A percentile compares a stretch with the other conserved stretches of the same genome.
These are phyloP conservation scores for Boletus rubescentipes DNA, from an alignment of 768 basidiomycete genomes.

Conservation along the genomic window DNA sequence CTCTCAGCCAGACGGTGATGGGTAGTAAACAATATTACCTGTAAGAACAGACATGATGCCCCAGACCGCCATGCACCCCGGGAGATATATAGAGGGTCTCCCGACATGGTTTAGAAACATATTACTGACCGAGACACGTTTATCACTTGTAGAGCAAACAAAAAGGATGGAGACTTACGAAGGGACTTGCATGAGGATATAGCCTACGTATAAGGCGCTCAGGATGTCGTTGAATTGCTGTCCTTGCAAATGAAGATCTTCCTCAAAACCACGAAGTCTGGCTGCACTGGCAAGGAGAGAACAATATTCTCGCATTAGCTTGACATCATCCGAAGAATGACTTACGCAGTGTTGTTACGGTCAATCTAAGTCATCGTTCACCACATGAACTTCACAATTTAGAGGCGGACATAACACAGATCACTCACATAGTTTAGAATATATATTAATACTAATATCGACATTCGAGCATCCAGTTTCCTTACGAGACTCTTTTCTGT, in stretches of 20 bases:
- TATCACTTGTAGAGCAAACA: neutral
- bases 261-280: constrained; percentile 67
- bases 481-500: constrained; percentile 44
- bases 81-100: constrained; percentile 66
- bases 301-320: neutral
- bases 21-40: constrained; percentile 32
- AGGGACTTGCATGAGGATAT: constrained; percentile 79
- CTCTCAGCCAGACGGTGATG: neutral
- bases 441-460: constrained; percentile 36
- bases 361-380: constrained; percentile 47
- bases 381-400: neutral
- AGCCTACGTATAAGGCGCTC: constrained; percentile 68
- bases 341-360: constrained; percentile 68
- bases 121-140: constrained; percentile 45
- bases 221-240: constrained; percentile 66
- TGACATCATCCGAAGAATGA: neutral
- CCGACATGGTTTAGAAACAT: constrained; percentile 69
- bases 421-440: constrained; percentile 35
- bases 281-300: constrained; percentile 52
- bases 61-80: constrained; percentile 69
- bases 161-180: constrained; percentile 44
- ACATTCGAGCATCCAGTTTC: constrained; percentile 36
- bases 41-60: constrained; percentile 58
- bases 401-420: neutral
- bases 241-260: constrained; percentile 60